Evolutionary conservation across 345 rosid species (phyloP), one percentile per base, ranked within the genome.

Genomic region (Corymbia maculata): DNA sequence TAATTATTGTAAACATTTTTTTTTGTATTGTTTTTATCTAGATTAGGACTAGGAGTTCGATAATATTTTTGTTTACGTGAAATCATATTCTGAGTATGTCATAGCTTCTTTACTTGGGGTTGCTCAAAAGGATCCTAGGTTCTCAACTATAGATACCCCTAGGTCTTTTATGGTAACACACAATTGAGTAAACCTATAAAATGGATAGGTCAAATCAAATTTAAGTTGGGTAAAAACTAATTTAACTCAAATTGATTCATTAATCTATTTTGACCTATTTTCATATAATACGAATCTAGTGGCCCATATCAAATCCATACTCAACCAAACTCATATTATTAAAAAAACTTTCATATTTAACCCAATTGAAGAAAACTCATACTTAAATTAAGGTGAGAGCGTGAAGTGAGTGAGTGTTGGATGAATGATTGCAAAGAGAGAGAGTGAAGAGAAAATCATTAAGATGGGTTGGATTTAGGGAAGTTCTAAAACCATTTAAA

Each of bases 341-440:
- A 55, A 2, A 55, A 2, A 55, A 55, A 55, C 28, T 55, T 55
- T 55, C 42, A 36, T 36, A 36, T 36, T 36, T 36, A 36, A 36
- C 42, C 42, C 42, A 36, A 36, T 36, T 4, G 42, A 36, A 4
- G 42, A 36, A 36, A 36, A 36, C 42, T 55, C 5, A 55, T 22
- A 55, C 61, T 26, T 2, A 55, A 55, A 55, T 2, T 22, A 1
- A 55, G 0, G 61, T 1, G 22, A 55, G 61, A 55, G 61, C 21
- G 61, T 1, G 0, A 1, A 55, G 11, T 55, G 22, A 55, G 28
- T 2, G 1, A 55, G 22, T 2, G 5, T 8, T 11, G 22, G 61
- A 55, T 55, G 22, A 55, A 55, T 8, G 22, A 55, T 5, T 11
- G 61, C 0, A 4, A 4, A 36, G 28, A 55, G 28, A 22, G 2